These are phyloP conservation scores for Hyaloscypha finlandica DNA, from an alignment of 495 filamentous ascomycete species.

Conservation along the genomic window DNA sequence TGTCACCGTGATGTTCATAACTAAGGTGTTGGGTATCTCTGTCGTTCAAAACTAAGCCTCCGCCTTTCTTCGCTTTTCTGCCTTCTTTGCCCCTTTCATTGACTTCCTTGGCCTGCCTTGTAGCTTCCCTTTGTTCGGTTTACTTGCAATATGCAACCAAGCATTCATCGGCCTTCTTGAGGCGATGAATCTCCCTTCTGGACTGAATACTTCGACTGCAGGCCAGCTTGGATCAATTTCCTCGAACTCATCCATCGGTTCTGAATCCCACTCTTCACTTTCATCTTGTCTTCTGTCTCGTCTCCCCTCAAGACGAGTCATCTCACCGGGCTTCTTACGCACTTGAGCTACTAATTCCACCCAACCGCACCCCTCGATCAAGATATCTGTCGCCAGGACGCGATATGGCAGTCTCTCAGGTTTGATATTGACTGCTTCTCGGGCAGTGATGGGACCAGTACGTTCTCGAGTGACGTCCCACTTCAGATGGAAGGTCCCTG, in stretches of 20 bases:
- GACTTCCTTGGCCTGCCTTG: conserved; percentile 50
- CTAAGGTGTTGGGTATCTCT: conserved; percentile 13
- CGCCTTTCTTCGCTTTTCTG: conserved; percentile 37
- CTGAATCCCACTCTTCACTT: conserved; percentile 14
- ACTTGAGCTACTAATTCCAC: conserved; percentile 85
- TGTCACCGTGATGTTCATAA: no score
- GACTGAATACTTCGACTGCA: conserved; percentile 80
- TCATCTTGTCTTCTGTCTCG: conserved; percentile 24
- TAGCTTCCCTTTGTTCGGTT: conserved; percentile 27
- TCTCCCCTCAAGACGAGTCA: conserved; percentile 28
- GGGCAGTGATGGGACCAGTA: conserved; percentile 59
- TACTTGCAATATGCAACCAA: conserved; percentile 49
- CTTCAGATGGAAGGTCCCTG: conserved; percentile 72
- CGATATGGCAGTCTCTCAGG: conserved; percentile 69
- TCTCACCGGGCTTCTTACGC: conserved; percentile 49
- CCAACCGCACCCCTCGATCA: conserved; percentile 93
- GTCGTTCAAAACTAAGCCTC: neutral
- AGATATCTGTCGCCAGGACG: conserved; percentile 76
- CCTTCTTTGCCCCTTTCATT: conserved; percentile 62
- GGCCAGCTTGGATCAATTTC: conserved; percentile 43
- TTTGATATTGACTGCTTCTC: conserved; percentile 52
- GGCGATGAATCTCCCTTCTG: conserved; percentile 76
- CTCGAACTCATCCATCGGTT: conserved; percentile 5
- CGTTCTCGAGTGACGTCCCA: conserved; percentile 80
- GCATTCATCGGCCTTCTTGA: conserved; percentile 71